These are phyloP conservation scores for Alternaria gaisen DNA, from an alignment of 2,329 filamentous ascomycete species.

Conservation along the genomic window DNA sequence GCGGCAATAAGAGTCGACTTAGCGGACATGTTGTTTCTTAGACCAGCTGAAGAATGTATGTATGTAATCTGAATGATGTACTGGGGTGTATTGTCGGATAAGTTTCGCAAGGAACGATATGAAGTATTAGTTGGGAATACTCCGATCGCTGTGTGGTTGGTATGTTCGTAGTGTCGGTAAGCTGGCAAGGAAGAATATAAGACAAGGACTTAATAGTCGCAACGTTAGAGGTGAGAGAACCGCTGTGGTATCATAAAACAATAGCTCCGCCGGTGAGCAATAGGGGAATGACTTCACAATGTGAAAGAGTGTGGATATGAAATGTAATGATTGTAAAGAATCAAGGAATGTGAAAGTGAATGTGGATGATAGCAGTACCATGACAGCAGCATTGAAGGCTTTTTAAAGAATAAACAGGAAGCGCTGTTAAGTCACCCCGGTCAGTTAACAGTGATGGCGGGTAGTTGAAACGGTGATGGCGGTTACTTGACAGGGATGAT, in stretches of 20 bases:
- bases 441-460: background rate
- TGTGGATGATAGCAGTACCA: slow-evolving; percentile 9
- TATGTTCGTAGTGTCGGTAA: slow-evolving; percentile 21
- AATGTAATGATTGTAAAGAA: background rate
- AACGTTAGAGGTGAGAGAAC: background rate
- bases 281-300: slow-evolving; percentile 29
- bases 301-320: slow-evolving; percentile 25
- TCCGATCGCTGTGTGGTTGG: slow-evolving; percentile 7
- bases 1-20: slow-evolving; percentile 21
- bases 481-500: background rate
- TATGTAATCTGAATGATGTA: slow-evolving; percentile 13
- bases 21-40: slow-evolving; percentile 19
- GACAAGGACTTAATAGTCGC: slow-evolving; percentile 19
- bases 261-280: slow-evolving; percentile 21
- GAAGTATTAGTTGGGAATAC: background rate
- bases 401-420: background rate
- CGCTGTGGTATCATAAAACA: slow-evolving; percentile 20
- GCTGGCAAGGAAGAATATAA: slow-evolving; percentile 18
- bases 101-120: slow-evolving; percentile 11
- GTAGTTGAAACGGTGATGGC: background rate
- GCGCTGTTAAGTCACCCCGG: background rate
- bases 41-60: slow-evolving; percentile 11
- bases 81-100: slow-evolving; percentile 4
- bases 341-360: slow-evolving; percentile 28
- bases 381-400: background rate